Base-by-base conservation (phyloP, 805 yeast genomes). In the Henningerozyma blattae region DNA sequence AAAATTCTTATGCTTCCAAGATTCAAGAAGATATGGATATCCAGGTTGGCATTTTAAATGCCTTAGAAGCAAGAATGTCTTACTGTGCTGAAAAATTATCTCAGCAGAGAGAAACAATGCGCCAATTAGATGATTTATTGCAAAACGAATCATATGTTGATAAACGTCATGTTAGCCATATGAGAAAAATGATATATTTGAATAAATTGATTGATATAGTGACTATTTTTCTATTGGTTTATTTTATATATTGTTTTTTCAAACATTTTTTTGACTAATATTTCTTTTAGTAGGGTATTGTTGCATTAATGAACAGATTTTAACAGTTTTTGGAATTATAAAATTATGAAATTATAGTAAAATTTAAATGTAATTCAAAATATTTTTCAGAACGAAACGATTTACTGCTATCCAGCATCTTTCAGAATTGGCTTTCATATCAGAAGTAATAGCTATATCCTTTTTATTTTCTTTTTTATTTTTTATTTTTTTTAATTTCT, bases 31-130 rank as follows among this genome's bases (percentile, higher is more conserved):
- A 39, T 2, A 41, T 54, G 3, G 27, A 31, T 4, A 30, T 34
- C 7, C 48, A 44, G 33, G 45, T 46, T 1, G 37, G 38, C 3
- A 47, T 52, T 26, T 34, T 65, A 18, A 42, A 42, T 13, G 42
- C 37, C 1, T 37, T 65, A 22, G 56, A 56, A 27, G 29, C 42
- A 13, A 57, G 58, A 22, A 42, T 50, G 34, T 37, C 37, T n/a
- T 29, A 22, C 5, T 47, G 48, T 34, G 46, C 42, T 30, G 35
- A 32, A 9, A 45, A 34, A 15, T 34, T 55, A 14, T 34, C 35
- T 8, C 35, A 38, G 16, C 52, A 52, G 31, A 50, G 50, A 33
- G 52, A 52, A 17, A 33, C 45, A 4, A 34, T 55, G 28, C 46
- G 47, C 22, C 47, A 47, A 29, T 36, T 55, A 40, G 58, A 52